Base-by-base conservation (phyloP, 1,284 basidiomycete species). In the Trichosporon sp. region DNA sequence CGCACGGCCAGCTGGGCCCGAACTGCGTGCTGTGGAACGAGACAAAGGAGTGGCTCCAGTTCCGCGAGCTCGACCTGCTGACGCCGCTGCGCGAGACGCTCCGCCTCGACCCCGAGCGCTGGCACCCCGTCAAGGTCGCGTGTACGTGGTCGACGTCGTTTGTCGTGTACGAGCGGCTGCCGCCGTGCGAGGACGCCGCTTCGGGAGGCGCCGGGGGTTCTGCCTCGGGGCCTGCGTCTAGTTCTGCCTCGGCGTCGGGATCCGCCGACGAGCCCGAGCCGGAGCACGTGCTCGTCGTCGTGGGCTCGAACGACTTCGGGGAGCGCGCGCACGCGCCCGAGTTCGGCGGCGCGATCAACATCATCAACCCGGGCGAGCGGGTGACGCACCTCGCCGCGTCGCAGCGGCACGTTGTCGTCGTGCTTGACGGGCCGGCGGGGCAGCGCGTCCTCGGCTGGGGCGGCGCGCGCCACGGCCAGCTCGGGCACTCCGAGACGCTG, bases 61-160 rank as follows among this genome's bases (percentile, higher is more conserved):
- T 77, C 70, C 78, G 75, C 47, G 62, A 70, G 1, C 44, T 79
- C n/a, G 56, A 60, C 15, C 56, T 60, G 2, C 56, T 60, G 12
- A 31, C 27, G 27, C 27, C 56, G 15, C 18, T 60, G 29, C 13
- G 56, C 15, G 29, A 60, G 73, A 75, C 66, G 31, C 76, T 70
- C 31, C 35, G 58, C 67, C 34, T 66, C 9, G 66, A 64, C 1
- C 64, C 66, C 18, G 72, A 72, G 2, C 69, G 67, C 5, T 83
- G 78, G 74, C 70, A 74, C 32, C 78, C 81, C 0, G 74, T 75
- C 11, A 74, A 75, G 32, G 74, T 93, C 51, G 88, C 88, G 6
- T 87, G 89, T 1, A 87, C 88, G 29, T 95, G 93, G 92, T 91
- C 94, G 78, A 92, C 92, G 7, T 89, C 88, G 64, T 93, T 91